Evolutionary conservation across 257 asterid genomes (phyloP).

Genomic region (Nicotiana tomentosiformis): DNA sequence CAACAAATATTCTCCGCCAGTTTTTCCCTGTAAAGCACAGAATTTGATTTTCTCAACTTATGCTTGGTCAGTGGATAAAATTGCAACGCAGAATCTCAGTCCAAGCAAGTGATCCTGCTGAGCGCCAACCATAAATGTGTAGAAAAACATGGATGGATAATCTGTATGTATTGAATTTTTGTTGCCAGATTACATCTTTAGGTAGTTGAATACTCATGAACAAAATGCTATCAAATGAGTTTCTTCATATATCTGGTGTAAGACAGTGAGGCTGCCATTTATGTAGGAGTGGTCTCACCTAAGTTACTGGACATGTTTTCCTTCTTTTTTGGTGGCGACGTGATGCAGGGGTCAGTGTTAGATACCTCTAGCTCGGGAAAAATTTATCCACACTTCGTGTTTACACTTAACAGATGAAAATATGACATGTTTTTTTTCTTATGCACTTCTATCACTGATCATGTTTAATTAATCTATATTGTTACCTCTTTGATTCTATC

Average conservation of each 20-base stretch:
- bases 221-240: neutral
- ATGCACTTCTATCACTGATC: too few species aligned
- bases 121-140: neutral
- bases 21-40: neutral
- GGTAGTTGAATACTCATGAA: neutral
- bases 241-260: neutral
- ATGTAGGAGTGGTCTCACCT: neutral
- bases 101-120: neutral
- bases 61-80: neutral
- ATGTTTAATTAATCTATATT: too few species aligned
- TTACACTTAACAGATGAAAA: too few species aligned
- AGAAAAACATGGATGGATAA: neutral
- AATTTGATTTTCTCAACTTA: neutral
- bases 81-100: neutral
- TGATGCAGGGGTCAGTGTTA: neutral
- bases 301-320: neutral
- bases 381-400: too few species aligned
- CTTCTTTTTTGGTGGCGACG: neutral
- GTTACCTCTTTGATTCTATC: too few species aligned
- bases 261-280: neutral
- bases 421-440: too few species aligned
- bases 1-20: neutral
- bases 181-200: neutral
- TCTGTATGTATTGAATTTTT: neutral
- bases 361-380: neutral